Conservation (phyloP, 805 yeast species). For the Brettanomyces custersianus region DNA sequence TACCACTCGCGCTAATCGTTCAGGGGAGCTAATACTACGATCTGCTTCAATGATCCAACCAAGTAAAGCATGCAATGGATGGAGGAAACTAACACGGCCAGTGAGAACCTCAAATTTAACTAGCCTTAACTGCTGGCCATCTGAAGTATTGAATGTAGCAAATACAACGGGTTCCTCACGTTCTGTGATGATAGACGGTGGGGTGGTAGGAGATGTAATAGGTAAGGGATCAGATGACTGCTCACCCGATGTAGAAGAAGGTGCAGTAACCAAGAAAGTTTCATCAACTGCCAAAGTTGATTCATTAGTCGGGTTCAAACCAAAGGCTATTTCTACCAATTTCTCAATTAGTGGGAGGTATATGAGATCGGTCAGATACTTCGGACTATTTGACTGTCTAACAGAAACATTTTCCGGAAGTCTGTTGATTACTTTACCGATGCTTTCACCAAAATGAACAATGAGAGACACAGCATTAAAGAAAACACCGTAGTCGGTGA, state of each 20-base stretch:
- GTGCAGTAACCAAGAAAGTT: no score
- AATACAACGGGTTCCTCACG: conserved; percentile 17
- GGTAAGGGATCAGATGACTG: conserved; percentile 4
- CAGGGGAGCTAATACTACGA: conserved; percentile 10
- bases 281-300: no score
- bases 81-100: conserved; percentile 59
- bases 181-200: conserved; percentile 11
- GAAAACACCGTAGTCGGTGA: conserved; percentile 67
- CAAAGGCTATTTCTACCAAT: conserved; percentile 6
- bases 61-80: conserved; percentile 69
- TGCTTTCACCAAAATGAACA: conserved; percentile 48
- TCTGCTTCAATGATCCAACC: conserved; percentile 62
- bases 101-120: conserved; percentile 34
- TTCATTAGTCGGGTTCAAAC: no score
- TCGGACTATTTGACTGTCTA: conserved; percentile 5
- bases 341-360: conserved; percentile 4
- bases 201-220: background rate
- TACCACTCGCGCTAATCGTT: conserved; percentile 5
- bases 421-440: conserved; percentile 36
- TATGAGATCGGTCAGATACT: background rate
- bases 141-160: conserved; percentile 11
- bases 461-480: conserved; percentile 64
- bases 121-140: conserved; percentile 15
- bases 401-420: conserved; percentile 6
- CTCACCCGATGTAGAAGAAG: no score